A percentile compares a stretch with the other conserved stretches of the same genome.
Conservation (phyloP, 495 filamentous ascomycete genomes). For the Jackrogersella minutella region DNA sequence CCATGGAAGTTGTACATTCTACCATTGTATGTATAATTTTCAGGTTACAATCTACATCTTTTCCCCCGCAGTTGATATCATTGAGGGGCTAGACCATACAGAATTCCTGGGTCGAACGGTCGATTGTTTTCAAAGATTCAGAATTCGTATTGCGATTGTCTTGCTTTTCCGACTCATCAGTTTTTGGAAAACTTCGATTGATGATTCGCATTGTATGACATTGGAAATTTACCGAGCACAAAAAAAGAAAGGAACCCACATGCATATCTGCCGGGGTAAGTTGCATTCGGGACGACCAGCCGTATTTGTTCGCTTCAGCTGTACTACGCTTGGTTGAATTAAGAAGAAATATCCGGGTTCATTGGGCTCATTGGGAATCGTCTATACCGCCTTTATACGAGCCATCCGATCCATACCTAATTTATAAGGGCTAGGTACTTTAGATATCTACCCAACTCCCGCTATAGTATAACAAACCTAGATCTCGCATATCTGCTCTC, state of each 20-base stretch:
- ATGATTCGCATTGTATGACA: not conserved
- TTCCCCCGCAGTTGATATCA: conserved; percentile 12
- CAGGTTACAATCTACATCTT: not conserved
- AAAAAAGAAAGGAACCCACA: not conserved
- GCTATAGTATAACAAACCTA: not conserved
- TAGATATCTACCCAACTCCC: too few relatives aligned
- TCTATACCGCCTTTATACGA: conserved; percentile 11
- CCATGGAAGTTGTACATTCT: too few relatives aligned
- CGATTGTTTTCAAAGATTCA: not conserved
- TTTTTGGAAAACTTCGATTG: not conserved
- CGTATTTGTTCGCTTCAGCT: conserved; percentile 22
- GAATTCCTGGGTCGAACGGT: conserved; percentile 10
- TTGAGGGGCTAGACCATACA: not conserved
- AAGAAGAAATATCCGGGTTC: conserved; percentile 30
- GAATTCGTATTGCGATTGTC: conserved; percentile 21
- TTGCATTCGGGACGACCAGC: conserved; percentile 23
- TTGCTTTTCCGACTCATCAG: not conserved
- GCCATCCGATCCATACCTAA: not conserved
- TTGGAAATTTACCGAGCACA: not conserved
- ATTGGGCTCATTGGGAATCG: too few relatives aligned
- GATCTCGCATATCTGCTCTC: conserved; percentile 2
- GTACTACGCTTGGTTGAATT: conserved; percentile 29
- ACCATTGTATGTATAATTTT: too few relatives aligned
- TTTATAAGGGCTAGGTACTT: too few relatives aligned
- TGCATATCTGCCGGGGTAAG: conserved; percentile 30